Evolutionary conservation across 805 yeast genomes (phyloP), one percentile per base, ranked within the genome.

Genomic region (Lachancea meyersii): DNA sequence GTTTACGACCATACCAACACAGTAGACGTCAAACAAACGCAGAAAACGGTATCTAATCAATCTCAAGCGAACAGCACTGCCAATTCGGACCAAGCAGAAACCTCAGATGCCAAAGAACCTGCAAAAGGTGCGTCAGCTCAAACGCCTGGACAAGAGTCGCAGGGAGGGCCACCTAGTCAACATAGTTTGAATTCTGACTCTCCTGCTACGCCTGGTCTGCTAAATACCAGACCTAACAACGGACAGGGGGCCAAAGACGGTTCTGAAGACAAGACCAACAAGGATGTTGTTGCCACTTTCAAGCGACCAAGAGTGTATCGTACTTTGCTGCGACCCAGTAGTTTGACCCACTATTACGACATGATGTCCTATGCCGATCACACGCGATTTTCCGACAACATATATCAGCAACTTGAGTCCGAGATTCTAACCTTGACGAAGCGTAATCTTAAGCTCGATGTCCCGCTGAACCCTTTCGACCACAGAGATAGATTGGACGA

Each of bases 351-450:
- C 38, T 91, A 85, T 69, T 88, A 86, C 59, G 97, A 91, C 60
- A 66, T 93, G 55, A 71, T 89, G 50, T 79, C 82, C 43, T 87
- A 86, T 43, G 84, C 95, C 0, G 97, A 91, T 47, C 79, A 87
- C 30, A 75, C 83, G 5, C 68, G 84, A 44, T 84, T 87, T 60
- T 81, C 86, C 27, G 97, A 91, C 62, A 73, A 75, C 19, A 70
- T 86, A 41, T 82, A 94, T 2, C 69, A 86, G 22, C 81, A 80
- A 41, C 78, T 91, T 76, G 97, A 93, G 64, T 72, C 91, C n/a
- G 96, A 89, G 62, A 77, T 89, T 20, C 67, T 91, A 40, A 76
- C 86, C 0, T 67, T 87, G 37, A 84, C 95, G 2, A 76, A 83
- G 47, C 73, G 97, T 47, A 83, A 86, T 47, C 61, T 91, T 23